Evolutionary conservation across 306 rosid species (phyloP), one percentile per base, ranked within the genome.

Genomic region (Styphnolobium japonicum): DNA sequence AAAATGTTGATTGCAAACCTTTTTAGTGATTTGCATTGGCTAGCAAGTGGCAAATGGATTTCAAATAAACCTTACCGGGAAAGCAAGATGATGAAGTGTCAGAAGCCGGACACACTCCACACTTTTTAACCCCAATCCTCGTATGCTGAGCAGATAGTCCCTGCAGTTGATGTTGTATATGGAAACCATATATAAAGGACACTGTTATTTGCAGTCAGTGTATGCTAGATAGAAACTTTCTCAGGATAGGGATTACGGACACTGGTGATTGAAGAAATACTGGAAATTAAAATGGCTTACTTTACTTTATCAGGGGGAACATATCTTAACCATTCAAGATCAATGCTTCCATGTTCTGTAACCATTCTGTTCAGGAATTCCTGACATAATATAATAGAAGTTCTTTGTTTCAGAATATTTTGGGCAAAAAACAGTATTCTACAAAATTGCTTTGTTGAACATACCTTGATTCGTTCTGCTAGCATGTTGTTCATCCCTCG

Each of bases 91-190:
- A 76, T 89, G 98, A 75, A 95, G 98, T 46, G 98, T 95, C 45
- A 95, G 73, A 62, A 95, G 97, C 67, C 98, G 88, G 65, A 95
- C 92, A 51, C 98, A 94, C 88, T 94, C 98, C 75, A 94, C 98
- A 43, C 98, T 94, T 83, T 94, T 95, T 80, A 95, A 79, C 73
- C 98, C 98, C 58, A 95, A 63, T 68, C 98, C 98, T 81, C 90
- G 86, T 6, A 95, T 82, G 84, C 98, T 92, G 70, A 92, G 85
- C 63, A 95, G 85, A 86, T 88, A 95, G 67, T 95, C 96, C 85
- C 97, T 95, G 88, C 87, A 79, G 48, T 78, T 80, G 77, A 49
- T 37, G 58, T 34, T 23, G 71, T 56, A 49, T 56, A 61, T 48
- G 45, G 65, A 57, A 83, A 39, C 64, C 27, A 68, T 11, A 71